These are phyloP conservation scores for Picochlorum sp. DNA, from an alignment of 139 green algal species.

Conservation along the genomic window DNA sequence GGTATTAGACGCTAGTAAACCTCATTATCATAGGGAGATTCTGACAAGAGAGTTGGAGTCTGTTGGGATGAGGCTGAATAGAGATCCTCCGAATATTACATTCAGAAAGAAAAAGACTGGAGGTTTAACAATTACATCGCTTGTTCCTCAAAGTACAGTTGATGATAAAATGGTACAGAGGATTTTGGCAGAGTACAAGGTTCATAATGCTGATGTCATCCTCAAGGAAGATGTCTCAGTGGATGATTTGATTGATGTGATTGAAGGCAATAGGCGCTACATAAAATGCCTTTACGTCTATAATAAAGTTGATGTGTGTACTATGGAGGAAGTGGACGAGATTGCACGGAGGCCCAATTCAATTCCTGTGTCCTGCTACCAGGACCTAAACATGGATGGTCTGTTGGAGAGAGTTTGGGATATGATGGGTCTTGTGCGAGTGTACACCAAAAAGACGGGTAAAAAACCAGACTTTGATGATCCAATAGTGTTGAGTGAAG, in stretches of 20 bases:
- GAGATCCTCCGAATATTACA: conserved; percentile 75
- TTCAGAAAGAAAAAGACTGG: conserved; percentile 96
- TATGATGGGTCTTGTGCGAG: conserved; percentile 85
- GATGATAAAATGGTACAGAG: conserved; percentile 87
- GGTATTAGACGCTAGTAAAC: conserved; percentile 97
- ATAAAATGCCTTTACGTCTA: conserved; percentile 98
- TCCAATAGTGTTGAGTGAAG: conserved; percentile 77
- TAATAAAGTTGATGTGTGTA: conserved; percentile 87
- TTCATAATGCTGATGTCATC: conserved; percentile 85
- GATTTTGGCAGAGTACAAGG: conserved; percentile 90
- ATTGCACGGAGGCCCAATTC: conserved; percentile 67
- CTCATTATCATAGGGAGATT: conserved; percentile 84
- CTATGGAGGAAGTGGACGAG: conserved; percentile 92
- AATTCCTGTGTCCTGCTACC: conserved; percentile 81
- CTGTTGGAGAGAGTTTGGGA: conserved; percentile 91
- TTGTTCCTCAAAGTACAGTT: conserved; percentile 73
- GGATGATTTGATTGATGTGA: conserved; percentile 96
- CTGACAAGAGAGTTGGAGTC: conserved; percentile 91
- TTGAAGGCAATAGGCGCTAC: conserved; percentile 90
- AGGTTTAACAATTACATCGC: conserved; percentile 82
- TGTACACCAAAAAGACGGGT: conserved; percentile 95
- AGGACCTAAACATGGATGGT: conserved; percentile 86
- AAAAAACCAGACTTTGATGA: conserved; percentile 93
- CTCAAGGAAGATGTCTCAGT: conserved; percentile 84
- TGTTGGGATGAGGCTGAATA: conserved; percentile 89